Percentiles rank a stretch among this genome's conserved stretches.
phyloP scores from a whole-genome alignment of 352 stramenopile genomes.

The Pythium periplocum region DNA sequence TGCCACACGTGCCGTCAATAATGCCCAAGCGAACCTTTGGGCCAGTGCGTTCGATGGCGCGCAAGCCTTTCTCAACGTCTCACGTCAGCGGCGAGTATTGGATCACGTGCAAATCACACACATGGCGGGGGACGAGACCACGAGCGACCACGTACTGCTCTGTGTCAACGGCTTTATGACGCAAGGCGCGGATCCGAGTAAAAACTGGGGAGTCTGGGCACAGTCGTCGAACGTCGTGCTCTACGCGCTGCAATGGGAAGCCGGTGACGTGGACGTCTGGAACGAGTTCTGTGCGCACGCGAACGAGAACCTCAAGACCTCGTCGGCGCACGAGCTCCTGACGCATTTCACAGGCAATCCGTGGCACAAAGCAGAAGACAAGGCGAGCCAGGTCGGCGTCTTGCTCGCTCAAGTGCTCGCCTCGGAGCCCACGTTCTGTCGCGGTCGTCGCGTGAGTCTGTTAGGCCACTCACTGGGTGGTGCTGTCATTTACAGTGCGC shows the following conservation, averaged over 20 bases:
- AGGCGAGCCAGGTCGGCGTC: conserved; percentile 71
- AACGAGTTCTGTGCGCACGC: conserved; percentile 74
- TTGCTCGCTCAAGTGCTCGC: conserved; percentile 66
- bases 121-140: conserved; percentile 54
- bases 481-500: conserved; percentile 62
- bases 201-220: conserved; percentile 61
- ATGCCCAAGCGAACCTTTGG: conserved; percentile 40
- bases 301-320: conserved; percentile 50
- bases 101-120: conserved; percentile 64
- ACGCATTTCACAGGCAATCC: conserved; percentile 77
- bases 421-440: conserved; percentile 37
- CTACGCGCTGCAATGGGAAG: conserved; percentile 78
- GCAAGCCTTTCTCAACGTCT: conserved; percentile 67
- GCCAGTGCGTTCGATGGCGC: conserved; percentile 67
- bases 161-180: conserved; percentile 88
- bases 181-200: conserved; percentile 52
- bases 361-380: conserved; percentile 80
- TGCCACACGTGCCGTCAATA: neutral
- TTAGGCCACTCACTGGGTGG: conserved; percentile 78
- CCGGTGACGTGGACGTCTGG: conserved; percentile 63
- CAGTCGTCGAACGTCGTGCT: conserved; percentile 24
- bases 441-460: conserved; percentile 53
- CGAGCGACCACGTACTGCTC: conserved; percentile 55
- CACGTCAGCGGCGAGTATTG: conserved; percentile 53
- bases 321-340: conserved; percentile 41